A percentile compares a stretch with the other conserved stretches of the same genome.
Conservation (phyloP, 441 rosid genomes). For the Corymbia citriodora region DNA sequence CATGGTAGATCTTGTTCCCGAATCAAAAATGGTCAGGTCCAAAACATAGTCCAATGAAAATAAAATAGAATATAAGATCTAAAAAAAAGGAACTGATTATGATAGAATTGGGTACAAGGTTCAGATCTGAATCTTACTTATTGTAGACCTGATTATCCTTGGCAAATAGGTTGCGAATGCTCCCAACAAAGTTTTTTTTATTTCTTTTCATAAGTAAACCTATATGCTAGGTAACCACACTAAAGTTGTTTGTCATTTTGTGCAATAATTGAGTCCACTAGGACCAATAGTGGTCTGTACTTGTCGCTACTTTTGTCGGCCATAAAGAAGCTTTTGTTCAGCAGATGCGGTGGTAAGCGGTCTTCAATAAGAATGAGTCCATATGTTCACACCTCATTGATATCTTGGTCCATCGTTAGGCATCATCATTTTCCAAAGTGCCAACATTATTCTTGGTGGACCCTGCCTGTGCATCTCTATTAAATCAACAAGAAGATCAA, state of each 20-base stretch:
- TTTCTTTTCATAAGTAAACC: neutral
- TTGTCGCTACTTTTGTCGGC: neutral
- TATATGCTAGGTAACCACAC: neutral
- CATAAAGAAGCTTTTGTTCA: neutral
- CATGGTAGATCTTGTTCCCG: too few relatives aligned
- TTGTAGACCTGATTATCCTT: too few relatives aligned
- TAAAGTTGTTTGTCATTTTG: neutral
- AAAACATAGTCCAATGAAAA: too few relatives aligned
- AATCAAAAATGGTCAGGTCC: too few relatives aligned
- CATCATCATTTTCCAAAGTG: neutral
- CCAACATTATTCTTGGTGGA: neutral
- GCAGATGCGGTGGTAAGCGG: neutral
- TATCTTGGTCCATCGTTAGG: neutral
- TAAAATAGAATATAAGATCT: too few relatives aligned
- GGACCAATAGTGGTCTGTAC: neutral
- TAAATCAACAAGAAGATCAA: too few relatives aligned
- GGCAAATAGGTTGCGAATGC: too few relatives aligned
- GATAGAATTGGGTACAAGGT: too few relatives aligned
- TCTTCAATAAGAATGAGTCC: neutral
- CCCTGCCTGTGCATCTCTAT: too few relatives aligned
- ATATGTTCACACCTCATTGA: neutral
- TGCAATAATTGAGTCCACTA: neutral
- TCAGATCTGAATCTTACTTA: too few relatives aligned
- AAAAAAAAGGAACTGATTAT: too few relatives aligned
- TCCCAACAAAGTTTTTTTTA: neutral